phyloP scores from a whole-genome alignment of 75 land plant genomes.

The Sequoiadendron giganteum region DNA sequence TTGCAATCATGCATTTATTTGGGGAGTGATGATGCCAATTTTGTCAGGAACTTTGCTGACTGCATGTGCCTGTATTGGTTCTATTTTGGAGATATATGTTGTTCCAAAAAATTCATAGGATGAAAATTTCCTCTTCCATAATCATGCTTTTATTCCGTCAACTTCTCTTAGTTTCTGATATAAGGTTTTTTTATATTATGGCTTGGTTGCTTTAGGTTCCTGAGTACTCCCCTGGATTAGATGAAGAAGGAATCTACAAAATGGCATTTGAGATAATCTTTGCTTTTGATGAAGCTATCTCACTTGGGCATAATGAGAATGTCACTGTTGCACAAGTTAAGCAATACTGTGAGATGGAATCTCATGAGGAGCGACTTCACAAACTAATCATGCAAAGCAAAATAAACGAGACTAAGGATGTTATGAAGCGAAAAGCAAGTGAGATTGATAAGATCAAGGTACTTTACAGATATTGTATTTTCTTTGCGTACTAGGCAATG shows the following conservation, averaged over 20 bases:
- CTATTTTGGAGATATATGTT: background rate
- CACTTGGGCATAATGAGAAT: slow-evolving; percentile 93
- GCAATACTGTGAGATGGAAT: slow-evolving; percentile 99
- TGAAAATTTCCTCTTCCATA: background rate
- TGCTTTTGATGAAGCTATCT: slow-evolving; percentile 97
- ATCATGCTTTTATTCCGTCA: background rate
- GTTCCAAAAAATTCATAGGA: background rate
- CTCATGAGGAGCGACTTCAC: slow-evolving; percentile 96
- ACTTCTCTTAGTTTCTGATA: background rate
- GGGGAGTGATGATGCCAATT: background rate
- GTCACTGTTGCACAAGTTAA: slow-evolving; percentile 92
- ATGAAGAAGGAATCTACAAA: slow-evolving; percentile 88
- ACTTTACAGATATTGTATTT: slow-evolving; percentile 7
- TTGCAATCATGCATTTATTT: background rate
- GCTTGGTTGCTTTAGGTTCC: slow-evolving; percentile 60
- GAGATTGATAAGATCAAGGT: slow-evolving; percentile 99
- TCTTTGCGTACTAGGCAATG: background rate
- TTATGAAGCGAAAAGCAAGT: slow-evolving; percentile 98
- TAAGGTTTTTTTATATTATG: background rate
- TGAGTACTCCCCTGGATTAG: slow-evolving; percentile 77
- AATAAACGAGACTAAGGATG: slow-evolving; percentile 94
- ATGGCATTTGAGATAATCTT: slow-evolving; percentile 94
- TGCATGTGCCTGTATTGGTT: background rate
- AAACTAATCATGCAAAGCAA: slow-evolving; percentile 90
- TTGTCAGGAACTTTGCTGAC: background rate